Percentiles rank a stretch among this genome's conserved stretches.
Conservation (phyloP, 371 early-diverging fungal species). For the Mortierella sp. region DNA sequence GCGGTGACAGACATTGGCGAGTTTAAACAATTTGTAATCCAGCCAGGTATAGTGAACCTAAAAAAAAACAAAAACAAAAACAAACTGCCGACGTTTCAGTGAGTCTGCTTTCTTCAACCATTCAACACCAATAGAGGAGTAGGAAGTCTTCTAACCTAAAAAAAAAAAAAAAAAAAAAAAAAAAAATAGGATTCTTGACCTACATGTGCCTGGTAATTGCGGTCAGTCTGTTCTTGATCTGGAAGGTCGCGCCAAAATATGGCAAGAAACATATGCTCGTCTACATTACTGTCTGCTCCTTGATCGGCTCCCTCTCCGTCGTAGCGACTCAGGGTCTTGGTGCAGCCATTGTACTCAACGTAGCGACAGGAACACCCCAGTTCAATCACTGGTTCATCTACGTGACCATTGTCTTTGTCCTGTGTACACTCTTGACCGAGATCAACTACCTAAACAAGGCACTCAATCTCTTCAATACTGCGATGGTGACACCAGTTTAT, state of each 20-base stretch:
- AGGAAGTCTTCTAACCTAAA: too few species aligned
- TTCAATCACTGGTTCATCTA: slow-evolving; percentile 90
- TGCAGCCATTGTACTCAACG: slow-evolving; percentile 88
- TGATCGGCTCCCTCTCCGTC: slow-evolving; percentile 94
- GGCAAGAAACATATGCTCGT: slow-evolving; percentile 89
- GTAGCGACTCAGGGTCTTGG: slow-evolving; percentile 94
- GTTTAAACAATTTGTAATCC: slow-evolving; percentile 78
- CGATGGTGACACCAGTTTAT: slow-evolving; percentile 91
- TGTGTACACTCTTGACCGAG: slow-evolving; percentile 83
- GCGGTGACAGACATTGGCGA: slow-evolving; percentile 82
- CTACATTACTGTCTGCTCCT: slow-evolving; percentile 88
- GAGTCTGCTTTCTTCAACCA: too few species aligned
- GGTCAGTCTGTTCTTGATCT: slow-evolving; percentile 72
- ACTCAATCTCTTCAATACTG: slow-evolving; percentile 91
- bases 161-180: too few species aligned
- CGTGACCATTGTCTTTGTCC: slow-evolving; percentile 78
- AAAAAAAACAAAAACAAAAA: too few species aligned
- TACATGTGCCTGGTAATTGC: slow-evolving; percentile 78
- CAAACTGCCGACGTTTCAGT: too few species aligned
- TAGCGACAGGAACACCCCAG: slow-evolving; percentile 85
- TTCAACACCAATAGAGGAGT: too few species aligned
- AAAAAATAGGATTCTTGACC: too few species aligned
- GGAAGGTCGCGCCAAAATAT: slow-evolving; percentile 83
- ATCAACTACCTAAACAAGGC: slow-evolving; percentile 98
- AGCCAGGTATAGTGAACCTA: slow-evolving; percentile 64